Conservation (phyloP, 2,329 filamentous ascomycete species). For the Thielaviopsis musarum region DNA sequence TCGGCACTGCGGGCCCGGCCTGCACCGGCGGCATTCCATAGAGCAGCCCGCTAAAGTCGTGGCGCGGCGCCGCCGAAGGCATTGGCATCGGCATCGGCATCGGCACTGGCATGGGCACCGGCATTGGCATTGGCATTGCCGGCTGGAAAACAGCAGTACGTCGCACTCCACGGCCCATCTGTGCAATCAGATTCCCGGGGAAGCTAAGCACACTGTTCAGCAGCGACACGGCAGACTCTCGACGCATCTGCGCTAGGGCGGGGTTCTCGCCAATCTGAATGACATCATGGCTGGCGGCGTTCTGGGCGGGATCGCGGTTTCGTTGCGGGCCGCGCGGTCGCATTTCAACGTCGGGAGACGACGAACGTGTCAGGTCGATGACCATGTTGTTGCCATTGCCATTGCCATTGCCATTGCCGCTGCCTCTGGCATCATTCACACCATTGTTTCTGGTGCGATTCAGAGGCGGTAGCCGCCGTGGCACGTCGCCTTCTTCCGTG, state of each 20-base stretch:
- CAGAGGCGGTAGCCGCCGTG: too few species aligned
- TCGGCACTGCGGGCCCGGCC: constrained; percentile 19
- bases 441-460: too few species aligned
- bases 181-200: too few species aligned
- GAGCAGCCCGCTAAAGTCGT: not conserved
- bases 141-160: not conserved
- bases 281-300: not conserved
- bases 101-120: not conserved
- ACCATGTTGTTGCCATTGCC: constrained; percentile 15
- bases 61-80: not conserved
- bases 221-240: too few species aligned
- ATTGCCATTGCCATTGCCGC: constrained; percentile 12
- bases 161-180: not conserved
- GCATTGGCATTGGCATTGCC: not conserved
- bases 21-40: constrained; percentile 13
- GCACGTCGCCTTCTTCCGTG: too few species aligned
- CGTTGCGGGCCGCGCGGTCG: too few species aligned
- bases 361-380: constrained; percentile 29
- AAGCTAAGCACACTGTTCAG: too few species aligned
- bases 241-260: too few species aligned
- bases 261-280: not conserved
- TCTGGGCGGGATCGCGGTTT: not conserved
- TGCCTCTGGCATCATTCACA: not conserved
- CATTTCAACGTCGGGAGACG: not conserved
- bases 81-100: not conserved